phyloP scores from a whole-genome alignment of 2,329 filamentous ascomycete species.

The Blastomyces parvus region DNA sequence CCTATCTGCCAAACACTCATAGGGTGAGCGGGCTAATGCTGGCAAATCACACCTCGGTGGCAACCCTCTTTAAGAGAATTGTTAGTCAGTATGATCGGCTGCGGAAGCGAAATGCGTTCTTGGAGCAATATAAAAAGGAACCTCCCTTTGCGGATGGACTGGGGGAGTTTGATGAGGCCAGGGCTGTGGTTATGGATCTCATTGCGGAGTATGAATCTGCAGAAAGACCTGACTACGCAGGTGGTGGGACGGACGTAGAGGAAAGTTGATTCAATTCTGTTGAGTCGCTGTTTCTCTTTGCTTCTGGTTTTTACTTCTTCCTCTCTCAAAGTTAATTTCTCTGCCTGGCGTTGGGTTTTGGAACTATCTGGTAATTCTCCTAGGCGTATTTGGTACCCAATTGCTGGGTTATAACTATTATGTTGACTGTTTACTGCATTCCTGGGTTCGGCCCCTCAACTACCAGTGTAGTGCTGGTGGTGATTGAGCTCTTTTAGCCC shows the following conservation, averaged over 20 bases:
- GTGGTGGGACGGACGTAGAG: conserved; percentile 26
- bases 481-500: too few relatives aligned
- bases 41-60: conserved; percentile 94
- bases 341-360: not conserved
- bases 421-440: too few relatives aligned
- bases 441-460: too few relatives aligned
- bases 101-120: conserved; percentile 91
- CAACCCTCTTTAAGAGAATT: conserved; percentile 91
- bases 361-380: not conserved
- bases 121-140: conserved; percentile 94
- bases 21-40: conserved; percentile 95
- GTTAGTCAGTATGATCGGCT: conserved; percentile 86
- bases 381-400: not conserved
- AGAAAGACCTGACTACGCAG: conserved; percentile 81
- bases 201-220: conserved; percentile 95
- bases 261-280: conserved; percentile 4
- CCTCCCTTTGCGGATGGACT: conserved; percentile 85
- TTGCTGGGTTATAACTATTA: not conserved
- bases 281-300: not conserved
- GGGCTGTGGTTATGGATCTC: conserved; percentile 81
- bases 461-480: too few relatives aligned
- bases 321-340: not conserved
- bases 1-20: conserved; percentile 88
- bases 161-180: conserved; percentile 88
- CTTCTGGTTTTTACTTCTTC: too few relatives aligned